phyloP scores from a whole-genome alignment of 257 asterid species.

The Fraxinus pennsylvanica region DNA sequence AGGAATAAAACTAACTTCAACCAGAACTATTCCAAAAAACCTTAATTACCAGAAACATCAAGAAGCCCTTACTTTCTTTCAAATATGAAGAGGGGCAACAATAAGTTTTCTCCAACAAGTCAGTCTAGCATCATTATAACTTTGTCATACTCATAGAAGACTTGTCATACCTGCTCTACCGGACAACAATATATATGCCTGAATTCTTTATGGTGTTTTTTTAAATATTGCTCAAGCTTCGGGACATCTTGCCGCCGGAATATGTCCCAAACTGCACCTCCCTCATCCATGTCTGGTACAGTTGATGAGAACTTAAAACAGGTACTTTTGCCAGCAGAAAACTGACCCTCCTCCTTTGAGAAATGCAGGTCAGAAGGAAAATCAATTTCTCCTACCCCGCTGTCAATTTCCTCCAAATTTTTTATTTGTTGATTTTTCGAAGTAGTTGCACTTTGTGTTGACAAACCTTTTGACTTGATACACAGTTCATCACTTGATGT shows the following conservation, averaged over 20 bases:
- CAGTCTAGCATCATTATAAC: slow-evolving; percentile 10
- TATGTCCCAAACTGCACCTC: slow-evolving; percentile 87
- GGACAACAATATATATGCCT: slow-evolving; percentile 37
- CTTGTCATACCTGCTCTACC: slow-evolving; percentile 43
- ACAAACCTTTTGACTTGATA: slow-evolving; percentile 11
- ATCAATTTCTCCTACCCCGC: slow-evolving; percentile 19
- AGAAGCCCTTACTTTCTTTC: not conserved
- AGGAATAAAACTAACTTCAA: not conserved
- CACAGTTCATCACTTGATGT: slow-evolving; percentile 1
- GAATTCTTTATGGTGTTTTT: slow-evolving; percentile 61
- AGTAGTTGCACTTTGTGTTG: slow-evolving; percentile 11
- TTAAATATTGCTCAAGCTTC: slow-evolving; percentile 53
- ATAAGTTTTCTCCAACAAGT: not conserved
- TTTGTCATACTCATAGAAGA: not conserved
- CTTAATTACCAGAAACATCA: not conserved
- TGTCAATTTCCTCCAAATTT: slow-evolving; percentile 20
- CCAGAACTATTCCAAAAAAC: not conserved
- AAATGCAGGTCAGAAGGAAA: slow-evolving; percentile 8
- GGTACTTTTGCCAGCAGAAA: slow-evolving; percentile 13
- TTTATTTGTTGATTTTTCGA: slow-evolving; percentile 5
- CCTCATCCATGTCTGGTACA: slow-evolving; percentile 32
- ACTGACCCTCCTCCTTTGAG: slow-evolving; percentile 13
- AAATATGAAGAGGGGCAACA: not conserved
- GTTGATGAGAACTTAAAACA: slow-evolving; percentile 11
- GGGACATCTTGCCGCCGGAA: slow-evolving; percentile 75